Percentiles rank a stretch among this genome's conserved stretches.
phyloP scores from a whole-genome alignment of 116 monocot species.

The Iris pallida region DNA sequence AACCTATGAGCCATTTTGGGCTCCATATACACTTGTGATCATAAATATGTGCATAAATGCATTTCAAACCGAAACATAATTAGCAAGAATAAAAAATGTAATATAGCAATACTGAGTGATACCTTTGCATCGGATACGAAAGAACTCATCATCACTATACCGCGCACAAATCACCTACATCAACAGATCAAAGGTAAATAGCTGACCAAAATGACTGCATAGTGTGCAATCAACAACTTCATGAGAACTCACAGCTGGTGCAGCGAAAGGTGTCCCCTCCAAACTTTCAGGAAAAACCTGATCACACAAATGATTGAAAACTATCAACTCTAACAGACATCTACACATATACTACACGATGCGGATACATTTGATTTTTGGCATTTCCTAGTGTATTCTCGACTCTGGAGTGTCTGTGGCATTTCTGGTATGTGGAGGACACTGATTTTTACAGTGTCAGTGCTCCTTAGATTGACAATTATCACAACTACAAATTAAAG shows the following conservation, averaged over 20 bases:
- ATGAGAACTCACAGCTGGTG: slow-evolving; percentile 59
- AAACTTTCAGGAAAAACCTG: slow-evolving; percentile 81
- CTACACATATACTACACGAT: too few relatives aligned
- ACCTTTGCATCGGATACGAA: slow-evolving; percentile 91
- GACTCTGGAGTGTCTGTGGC: too few relatives aligned
- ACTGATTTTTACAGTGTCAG: too few relatives aligned
- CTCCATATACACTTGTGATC: too few relatives aligned
- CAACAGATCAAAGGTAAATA: not conserved
- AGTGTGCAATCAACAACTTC: not conserved
- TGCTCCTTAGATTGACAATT: too few relatives aligned
- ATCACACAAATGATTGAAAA: slow-evolving; percentile 4
- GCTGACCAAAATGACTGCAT: not conserved
- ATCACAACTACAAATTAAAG: not conserved
- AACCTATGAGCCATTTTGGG: too few relatives aligned
- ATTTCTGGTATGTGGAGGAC: too few relatives aligned
- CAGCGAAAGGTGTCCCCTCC: slow-evolving; percentile 47
- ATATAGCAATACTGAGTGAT: not conserved
- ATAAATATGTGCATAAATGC: too few relatives aligned
- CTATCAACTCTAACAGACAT: too few relatives aligned
- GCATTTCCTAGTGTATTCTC: too few relatives aligned
- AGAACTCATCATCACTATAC: slow-evolving; percentile 86
- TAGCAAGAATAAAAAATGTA: not conserved
- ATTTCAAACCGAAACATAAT: too few relatives aligned
- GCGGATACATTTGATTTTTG: too few relatives aligned
- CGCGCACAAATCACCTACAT: slow-evolving; percentile 79